Conservation (phyloP, 2,329 filamentous ascomycete species). For the Botrytis squamosa region DNA sequence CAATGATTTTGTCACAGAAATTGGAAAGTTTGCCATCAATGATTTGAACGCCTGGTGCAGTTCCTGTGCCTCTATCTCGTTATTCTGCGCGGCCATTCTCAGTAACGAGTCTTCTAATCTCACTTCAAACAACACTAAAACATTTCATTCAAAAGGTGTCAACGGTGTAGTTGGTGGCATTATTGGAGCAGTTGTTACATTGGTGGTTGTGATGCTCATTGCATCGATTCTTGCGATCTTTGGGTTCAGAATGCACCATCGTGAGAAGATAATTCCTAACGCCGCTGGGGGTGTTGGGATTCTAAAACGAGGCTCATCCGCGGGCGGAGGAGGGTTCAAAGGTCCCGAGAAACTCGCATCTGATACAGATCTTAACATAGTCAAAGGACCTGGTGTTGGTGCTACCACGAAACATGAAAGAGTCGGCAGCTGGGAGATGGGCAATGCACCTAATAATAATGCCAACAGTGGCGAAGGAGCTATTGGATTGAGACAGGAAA, state of each 20-base stretch:
- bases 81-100: constrained; percentile 35
- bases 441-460: constrained; percentile 22
- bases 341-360: constrained; percentile 36
- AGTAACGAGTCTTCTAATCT: not conserved
- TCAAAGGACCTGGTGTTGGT: constrained; percentile 29
- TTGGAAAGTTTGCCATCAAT: constrained; percentile 31
- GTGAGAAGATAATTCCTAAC: constrained; percentile 7
- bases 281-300: constrained; percentile 20
- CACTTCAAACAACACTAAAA: not conserved
- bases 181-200: constrained; percentile 36
- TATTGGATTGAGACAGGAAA: constrained; percentile 26
- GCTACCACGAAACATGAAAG: constrained; percentile 35
- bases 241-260: constrained; percentile 33
- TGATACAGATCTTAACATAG: constrained; percentile 35
- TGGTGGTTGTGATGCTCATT: constrained; percentile 27
- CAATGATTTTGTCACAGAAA: constrained; percentile 33
- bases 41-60: constrained; percentile 35
- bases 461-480: constrained; percentile 30
- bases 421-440: constrained; percentile 40
- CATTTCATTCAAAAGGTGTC: not conserved
- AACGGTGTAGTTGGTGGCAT: constrained; percentile 33
- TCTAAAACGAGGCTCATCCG: constrained; percentile 21
- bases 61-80: constrained; percentile 27
- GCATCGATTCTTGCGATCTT: constrained; percentile 26
- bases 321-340: constrained; percentile 35